Conservation (phyloP, 1,284 basidiomycete genomes). For the Amylostereum areolatum region DNA sequence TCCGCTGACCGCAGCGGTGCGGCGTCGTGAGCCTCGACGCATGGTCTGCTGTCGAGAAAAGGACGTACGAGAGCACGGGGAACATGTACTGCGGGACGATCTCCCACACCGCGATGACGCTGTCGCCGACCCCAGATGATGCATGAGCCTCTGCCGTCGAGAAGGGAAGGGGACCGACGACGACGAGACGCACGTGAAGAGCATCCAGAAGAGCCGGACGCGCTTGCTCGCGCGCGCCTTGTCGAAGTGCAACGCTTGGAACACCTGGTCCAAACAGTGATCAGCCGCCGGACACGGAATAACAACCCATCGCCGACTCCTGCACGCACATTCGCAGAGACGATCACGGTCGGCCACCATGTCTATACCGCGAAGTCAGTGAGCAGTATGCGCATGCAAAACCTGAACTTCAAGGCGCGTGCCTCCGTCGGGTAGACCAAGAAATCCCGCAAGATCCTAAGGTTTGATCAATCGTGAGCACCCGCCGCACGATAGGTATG, state of each 20-base stretch:
- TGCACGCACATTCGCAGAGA: conserved; percentile 23
- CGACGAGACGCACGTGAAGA: conserved; percentile 43
- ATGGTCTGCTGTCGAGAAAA: too few relatives aligned
- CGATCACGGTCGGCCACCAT: conserved; percentile 29
- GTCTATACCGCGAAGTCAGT: conserved; percentile 10
- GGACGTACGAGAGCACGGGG: conserved; percentile 3
- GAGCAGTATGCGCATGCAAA: conserved; percentile 30
- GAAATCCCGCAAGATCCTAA: conserved; percentile 22
- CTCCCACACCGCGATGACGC: conserved; percentile 25
- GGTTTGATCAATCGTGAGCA: too few relatives aligned
- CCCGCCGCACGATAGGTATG: too few relatives aligned
- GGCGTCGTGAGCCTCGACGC: too few relatives aligned
- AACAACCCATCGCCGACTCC: conserved; percentile 24
- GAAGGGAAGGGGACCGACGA: conserved; percentile 24
- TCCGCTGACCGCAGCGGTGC: conserved; percentile 39
- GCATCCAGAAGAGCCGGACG: conserved; percentile 50
- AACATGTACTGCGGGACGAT: conserved; percentile 36
- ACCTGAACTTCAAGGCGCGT: background rate
- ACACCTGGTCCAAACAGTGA: conserved; percentile 41
- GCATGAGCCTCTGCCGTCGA: background rate
- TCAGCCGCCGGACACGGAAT: conserved; percentile 24
- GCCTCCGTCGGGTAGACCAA: conserved; percentile 29
- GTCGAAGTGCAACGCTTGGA: conserved; percentile 50
- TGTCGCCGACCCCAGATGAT: conserved; percentile 14
- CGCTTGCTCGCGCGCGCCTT: conserved; percentile 47